Conservation (phyloP, 1,139 yeast species). For the Sugiyamaella paludigena region DNA sequence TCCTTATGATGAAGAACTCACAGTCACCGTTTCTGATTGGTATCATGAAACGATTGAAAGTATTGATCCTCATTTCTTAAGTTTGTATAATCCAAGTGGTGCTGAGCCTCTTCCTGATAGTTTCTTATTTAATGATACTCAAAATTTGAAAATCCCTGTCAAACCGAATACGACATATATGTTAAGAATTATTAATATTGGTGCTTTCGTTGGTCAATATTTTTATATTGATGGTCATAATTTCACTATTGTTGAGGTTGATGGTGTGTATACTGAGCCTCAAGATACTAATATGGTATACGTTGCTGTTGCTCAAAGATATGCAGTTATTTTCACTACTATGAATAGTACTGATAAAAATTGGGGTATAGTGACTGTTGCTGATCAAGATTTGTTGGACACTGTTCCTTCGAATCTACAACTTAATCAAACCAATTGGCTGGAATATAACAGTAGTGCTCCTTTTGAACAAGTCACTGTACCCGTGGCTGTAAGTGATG, state of each 20-base stretch:
- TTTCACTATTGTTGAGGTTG: slow-evolving; percentile 77
- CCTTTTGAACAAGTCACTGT: slow-evolving; percentile 47
- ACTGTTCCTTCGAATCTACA: slow-evolving; percentile 57
- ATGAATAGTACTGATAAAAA: slow-evolving; percentile 57
- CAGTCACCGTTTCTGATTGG: slow-evolving; percentile 73
- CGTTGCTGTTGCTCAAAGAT: slow-evolving; percentile 75
- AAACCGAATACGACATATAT: slow-evolving; percentile 77
- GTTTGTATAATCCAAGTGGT: slow-evolving; percentile 84
- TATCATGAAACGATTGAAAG: slow-evolving; percentile 63
- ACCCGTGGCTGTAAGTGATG: slow-evolving; percentile 38
- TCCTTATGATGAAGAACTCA: slow-evolving; percentile 70
- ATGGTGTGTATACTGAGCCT: slow-evolving; percentile 72
- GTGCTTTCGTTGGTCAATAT: slow-evolving; percentile 85
- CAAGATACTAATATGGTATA: slow-evolving; percentile 58
- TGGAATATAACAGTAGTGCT: slow-evolving; percentile 53
- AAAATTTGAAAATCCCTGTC: slow-evolving; percentile 68
- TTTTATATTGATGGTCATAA: slow-evolving; percentile 81
- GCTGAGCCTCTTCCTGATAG: slow-evolving; percentile 93
- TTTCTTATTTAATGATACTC: slow-evolving; percentile 72
- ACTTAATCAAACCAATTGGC: slow-evolving; percentile 68
- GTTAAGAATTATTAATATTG: slow-evolving; percentile 72
- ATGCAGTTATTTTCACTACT: slow-evolving; percentile 67
- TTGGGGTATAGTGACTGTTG: slow-evolving; percentile 71
- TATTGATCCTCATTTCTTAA: slow-evolving; percentile 55
- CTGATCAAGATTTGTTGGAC: slow-evolving; percentile 82